Evolutionary conservation across 2,329 filamentous ascomycete genomes (phyloP), one percentile per base, ranked within the genome.

Genomic region (Apiospora aurea): DNA sequence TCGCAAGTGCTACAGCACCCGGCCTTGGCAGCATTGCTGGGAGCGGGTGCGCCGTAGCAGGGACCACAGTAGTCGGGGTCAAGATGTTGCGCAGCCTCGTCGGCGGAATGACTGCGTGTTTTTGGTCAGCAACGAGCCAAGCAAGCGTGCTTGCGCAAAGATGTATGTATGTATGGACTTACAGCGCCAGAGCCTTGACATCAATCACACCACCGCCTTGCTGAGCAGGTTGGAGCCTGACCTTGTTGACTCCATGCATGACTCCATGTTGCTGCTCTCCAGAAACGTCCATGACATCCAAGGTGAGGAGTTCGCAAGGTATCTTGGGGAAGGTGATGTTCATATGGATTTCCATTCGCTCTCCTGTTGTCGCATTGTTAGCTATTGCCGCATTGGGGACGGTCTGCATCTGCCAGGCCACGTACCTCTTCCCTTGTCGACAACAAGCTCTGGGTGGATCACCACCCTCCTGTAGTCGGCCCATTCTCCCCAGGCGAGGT

Each of bases 251-350:
- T 66, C 96, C 96, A 80, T 98, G 95, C 82, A 94, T 92, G 72
- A 99, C 93, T 70, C 96, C 96, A 77, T 95, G 94, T 82, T 99
- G 96, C 80, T 98, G 93, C 83, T 99, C 96, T 75, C 96, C 96
- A 29, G 95, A 97, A 38, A 98, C 96, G 84, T 99, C 96, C 96
- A 99, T 99, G 71, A 99, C 96, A 82, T 99, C 96, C 78, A 99
- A 91, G 16, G 96, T 98, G 76, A 98, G 87, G 69, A 99, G 90
- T 83, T 98, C 96, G 85, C 96, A 99, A 13, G 96, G 96, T 76
- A 99, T 89, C 74, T 92, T 91, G 13, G 96, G 96, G 81, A 99
- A 99, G 67, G 94, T 96, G 73, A 99, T 92, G 85, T 99, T 99
- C 83, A 99, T 89, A 82, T 97, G 95, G 76, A 99, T 99, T 82